Evolutionary conservation across 441 rosid species (phyloP).

Genomic region (Syzygium malaccense): DNA sequence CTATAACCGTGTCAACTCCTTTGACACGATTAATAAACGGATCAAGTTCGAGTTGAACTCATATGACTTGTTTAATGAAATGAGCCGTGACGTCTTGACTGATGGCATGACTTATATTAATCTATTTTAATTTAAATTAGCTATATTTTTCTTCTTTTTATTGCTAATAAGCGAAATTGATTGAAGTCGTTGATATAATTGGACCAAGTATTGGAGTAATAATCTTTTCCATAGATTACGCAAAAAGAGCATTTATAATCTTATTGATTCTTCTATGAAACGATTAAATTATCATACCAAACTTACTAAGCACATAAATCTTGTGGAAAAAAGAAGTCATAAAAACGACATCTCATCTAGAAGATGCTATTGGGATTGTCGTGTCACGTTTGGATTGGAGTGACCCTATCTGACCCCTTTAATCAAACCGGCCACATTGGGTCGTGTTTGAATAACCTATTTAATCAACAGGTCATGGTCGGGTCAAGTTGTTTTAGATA

Average conservation of each 20-base stretch:
- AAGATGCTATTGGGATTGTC: not conserved
- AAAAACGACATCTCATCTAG: not conserved
- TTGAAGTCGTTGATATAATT: not conserved
- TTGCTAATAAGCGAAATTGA: not conserved
- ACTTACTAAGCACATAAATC: not conserved
- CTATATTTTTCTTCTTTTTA: not conserved
- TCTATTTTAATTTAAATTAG: not conserved
- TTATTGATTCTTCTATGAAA: not conserved
- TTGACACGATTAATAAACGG: not conserved
- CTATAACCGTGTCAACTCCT: not conserved
- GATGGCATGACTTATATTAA: not conserved
- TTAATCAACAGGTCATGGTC: not conserved
- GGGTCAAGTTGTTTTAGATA: not conserved
- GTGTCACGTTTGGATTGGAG: not conserved
- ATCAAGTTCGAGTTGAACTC: not conserved
- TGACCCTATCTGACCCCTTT: not conserved
- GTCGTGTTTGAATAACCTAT: not conserved
- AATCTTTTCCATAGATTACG: not conserved
- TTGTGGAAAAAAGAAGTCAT: not conserved
- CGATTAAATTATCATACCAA: not conserved
- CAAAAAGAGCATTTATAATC: not conserved
- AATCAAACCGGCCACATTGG: not conserved
- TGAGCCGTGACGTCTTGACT: not conserved
- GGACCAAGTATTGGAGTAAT: not conserved
- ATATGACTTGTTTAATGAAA: not conserved